Base-by-base conservation (phyloP, 768 basidiomycete species). In the Lactifluus pinguis region DNA sequence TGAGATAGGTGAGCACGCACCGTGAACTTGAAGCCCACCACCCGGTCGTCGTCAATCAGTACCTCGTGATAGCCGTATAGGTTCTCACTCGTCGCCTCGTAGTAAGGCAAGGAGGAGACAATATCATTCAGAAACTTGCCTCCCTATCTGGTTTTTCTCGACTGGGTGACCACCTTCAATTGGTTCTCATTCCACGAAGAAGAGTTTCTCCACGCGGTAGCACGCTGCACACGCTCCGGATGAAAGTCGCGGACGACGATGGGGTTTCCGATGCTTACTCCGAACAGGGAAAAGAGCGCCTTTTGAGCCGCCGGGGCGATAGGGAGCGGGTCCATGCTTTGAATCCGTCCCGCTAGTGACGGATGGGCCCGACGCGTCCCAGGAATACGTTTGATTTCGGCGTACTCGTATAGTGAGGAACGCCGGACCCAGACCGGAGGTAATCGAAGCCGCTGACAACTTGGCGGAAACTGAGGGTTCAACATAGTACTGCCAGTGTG, bases 61-160 rank as follows among this genome's bases (percentile, higher is more conserved):
- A 62, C 41, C 25, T 62, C 61, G 56, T 62, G 61, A 38, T 62
- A 62, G 13, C 61, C 61, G 32, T 62, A 62, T 9, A 56, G 61
- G 36, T 62, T 62, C 52, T 62, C 61, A 49, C 61, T 62, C 25
- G 25, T 25, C 25, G 56, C 61, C 39, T 62, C 61, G 52, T 52
- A 62, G 25, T 62, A 62, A 29, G 61, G 61, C 38, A 62, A 32
- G 19, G 51, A 62, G 0, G 61, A 62, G 47, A 62, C 42, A 19
- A 62, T 62, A 21, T 62, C 61, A 30, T 58, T 53, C 61, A 62
- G 14, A 53, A 62, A 62, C n/a, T 62, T 56, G 8, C 53, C 52
- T 0, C 61, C 61, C 47, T 58, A 53, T 38, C 58, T 51, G 17
- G 58, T 62, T 52, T 51, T 57, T 21, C 55, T 57, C 15, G 61